Evolutionary conservation across 306 rosid species (phyloP), one percentile per base, ranked within the genome.

Genomic region (Cucurbita pepo): DNA sequence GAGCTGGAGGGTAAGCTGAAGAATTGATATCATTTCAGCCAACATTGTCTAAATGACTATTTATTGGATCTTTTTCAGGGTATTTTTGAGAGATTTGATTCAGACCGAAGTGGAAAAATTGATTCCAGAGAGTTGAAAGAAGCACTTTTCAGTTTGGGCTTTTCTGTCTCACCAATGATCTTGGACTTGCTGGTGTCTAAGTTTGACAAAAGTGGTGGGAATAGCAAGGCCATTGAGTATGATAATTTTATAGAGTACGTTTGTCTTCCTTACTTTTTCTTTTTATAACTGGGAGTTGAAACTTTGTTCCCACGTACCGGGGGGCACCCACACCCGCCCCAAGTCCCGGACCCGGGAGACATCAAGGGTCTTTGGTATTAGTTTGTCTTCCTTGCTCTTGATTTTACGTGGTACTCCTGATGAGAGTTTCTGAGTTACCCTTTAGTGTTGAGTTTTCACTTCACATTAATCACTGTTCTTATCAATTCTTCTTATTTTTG

Each of bases 181-280:
- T 79, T 94, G 88, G 97, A 91, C 56, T 75, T 91, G 85, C 96
- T 94, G 8, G 92, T 94, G 79, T 86, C 96, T 18, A 94, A 94
- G 88, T 94, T 89, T 56, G 99, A 94, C 81, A 94, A 89, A 80
- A 82, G 91, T 62, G 99, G 97, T 61, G 99, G 99, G 75, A 79
- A 76, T 75, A 76, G 30, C 82, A 85, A 18, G 85, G 96, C 97
- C 74, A 59, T 94, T 43, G 97, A 91, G 91, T 94, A 94, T 78
- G 97, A 94, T 77, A 94, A 91, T 63, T 94, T 91, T 88, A 94
- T 94, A 4, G 99, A 94, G 99, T 94, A 84, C 6, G 84, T 55
- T 52, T 60, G 8, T 14, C 21, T 65, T 18, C 43, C 18, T 22
- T 47, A 13, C 56, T 13, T 19, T 45, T 66, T 30, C 34, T 30